A percentile compares a stretch with the other conserved stretches of the same genome.
These are phyloP conservation scores for Wickerhamiella vanderwaltii DNA, from an alignment of 805 yeast species.

Conservation along the genomic window DNA sequence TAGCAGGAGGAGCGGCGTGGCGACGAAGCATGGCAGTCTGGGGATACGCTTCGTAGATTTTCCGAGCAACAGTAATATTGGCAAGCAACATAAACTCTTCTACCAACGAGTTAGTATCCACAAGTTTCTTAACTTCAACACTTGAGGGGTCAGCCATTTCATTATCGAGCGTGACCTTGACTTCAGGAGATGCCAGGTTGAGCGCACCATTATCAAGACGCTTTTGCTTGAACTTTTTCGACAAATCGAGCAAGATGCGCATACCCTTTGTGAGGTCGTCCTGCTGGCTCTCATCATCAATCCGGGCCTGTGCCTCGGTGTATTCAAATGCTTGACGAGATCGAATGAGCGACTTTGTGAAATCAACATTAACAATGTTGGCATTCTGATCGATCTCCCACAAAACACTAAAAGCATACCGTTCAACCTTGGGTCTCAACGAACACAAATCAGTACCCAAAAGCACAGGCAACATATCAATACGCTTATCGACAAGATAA, in stretches of 20 bases:
- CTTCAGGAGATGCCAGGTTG: slow-evolving; percentile 95
- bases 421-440: slow-evolving; percentile 83
- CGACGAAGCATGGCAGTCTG: slow-evolving; percentile 98
- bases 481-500: slow-evolving; percentile 92
- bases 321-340: slow-evolving; percentile 93
- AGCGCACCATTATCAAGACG: slow-evolving; percentile 92
- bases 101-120: slow-evolving; percentile 89
- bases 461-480: slow-evolving; percentile 93
- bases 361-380: slow-evolving; percentile 64
- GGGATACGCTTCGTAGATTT: slow-evolving; percentile 84
- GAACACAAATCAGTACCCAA: slow-evolving; percentile 95
- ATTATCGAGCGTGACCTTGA: slow-evolving; percentile 90
- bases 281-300: slow-evolving; percentile 61
- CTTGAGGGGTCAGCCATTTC: slow-evolving; percentile 96
- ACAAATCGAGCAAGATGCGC: slow-evolving; percentile 67
- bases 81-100: slow-evolving; percentile 98
- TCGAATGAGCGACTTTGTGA: slow-evolving; percentile 74
- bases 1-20: slow-evolving; percentile 93
- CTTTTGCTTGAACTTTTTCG: slow-evolving; percentile 72
- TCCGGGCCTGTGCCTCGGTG: slow-evolving; percentile 81
- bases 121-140: slow-evolving; percentile 76
- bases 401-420: slow-evolving; percentile 87
- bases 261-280: slow-evolving; percentile 86
- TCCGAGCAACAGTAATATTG: slow-evolving; percentile 87
- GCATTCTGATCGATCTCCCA: slow-evolving; percentile 92